Evolutionary conservation across 176 grass and related monocot genomes (phyloP).

Genomic region (Oryza meyeriana): DNA sequence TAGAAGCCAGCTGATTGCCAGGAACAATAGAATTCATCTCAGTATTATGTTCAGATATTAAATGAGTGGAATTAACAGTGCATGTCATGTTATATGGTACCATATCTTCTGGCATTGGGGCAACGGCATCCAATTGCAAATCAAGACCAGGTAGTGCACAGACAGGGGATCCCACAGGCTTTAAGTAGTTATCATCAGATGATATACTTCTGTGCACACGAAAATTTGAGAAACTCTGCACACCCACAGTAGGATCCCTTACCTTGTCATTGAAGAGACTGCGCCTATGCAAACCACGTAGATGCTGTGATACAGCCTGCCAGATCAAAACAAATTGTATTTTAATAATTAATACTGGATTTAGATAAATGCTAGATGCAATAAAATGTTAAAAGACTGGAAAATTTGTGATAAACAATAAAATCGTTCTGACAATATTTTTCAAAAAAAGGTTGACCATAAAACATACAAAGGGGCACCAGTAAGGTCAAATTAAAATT

Average conservation of each 20-base stretch:
- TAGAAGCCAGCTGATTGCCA: background rate
- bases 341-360: constrained; percentile 6
- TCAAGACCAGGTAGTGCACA: constrained; percentile 79
- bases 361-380: background rate
- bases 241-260: constrained; percentile 25
- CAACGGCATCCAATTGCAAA: constrained; percentile 83
- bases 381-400: background rate
- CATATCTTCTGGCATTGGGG: constrained; percentile 57
- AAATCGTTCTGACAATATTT: background rate
- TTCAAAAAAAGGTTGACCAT: background rate
- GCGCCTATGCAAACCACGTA: constrained; percentile 65
- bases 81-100: constrained; percentile 10
- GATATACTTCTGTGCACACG: constrained; percentile 49
- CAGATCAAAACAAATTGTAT: constrained; percentile 23
- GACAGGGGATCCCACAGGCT: constrained; percentile 51
- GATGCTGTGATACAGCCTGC: constrained; percentile 65
- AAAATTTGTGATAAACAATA: background rate
- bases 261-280: constrained; percentile 83
- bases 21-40: background rate
- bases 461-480: background rate
- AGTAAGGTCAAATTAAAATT: background rate
- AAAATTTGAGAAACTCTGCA: constrained; percentile 21
- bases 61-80: constrained; percentile 32
- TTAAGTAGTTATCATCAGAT: constrained; percentile 42
- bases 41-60: constrained; percentile 30